phyloP scores from a whole-genome alignment of 192 early-diverging fungal genomes.

The Backusella mclennaniae region DNA sequence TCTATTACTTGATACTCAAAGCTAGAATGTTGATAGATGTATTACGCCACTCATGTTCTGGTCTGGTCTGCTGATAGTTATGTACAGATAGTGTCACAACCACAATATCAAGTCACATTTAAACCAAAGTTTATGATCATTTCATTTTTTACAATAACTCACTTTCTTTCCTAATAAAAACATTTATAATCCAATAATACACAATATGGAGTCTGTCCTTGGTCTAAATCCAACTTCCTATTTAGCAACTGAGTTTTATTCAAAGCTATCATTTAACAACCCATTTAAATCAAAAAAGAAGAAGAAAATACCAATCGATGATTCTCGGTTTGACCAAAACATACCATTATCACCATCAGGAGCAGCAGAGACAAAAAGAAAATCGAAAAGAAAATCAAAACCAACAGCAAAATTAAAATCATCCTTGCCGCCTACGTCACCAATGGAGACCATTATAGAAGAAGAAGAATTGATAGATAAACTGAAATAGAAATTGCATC shows the following conservation, averaged over 20 bases:
- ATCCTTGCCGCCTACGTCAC: neutral
- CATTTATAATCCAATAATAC: neutral
- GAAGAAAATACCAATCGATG: neutral
- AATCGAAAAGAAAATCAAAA: neutral
- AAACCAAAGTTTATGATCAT: neutral
- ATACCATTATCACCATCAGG: neutral
- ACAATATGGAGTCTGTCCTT: neutral
- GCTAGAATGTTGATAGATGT: too few relatives aligned
- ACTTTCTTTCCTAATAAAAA: neutral
- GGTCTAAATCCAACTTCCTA: neutral
- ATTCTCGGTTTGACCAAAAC: neutral
- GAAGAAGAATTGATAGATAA: neutral
- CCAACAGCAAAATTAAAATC: neutral
- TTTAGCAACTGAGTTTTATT: neutral
- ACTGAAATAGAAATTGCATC: neutral
- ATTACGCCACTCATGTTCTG: too few relatives aligned
- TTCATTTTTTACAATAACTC: neutral
- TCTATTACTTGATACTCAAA: too few relatives aligned
- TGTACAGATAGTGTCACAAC: too few relatives aligned
- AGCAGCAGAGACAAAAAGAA: neutral
- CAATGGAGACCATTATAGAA: neutral
- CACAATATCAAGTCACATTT: neutral
- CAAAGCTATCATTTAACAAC: neutral
- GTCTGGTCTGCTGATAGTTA: too few relatives aligned
- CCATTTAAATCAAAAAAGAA: constrained; percentile 3